Percentiles rank a stretch among this genome's conserved stretches.
Conservation (phyloP, 805 yeast species). For the Suhomyces vadensis region DNA sequence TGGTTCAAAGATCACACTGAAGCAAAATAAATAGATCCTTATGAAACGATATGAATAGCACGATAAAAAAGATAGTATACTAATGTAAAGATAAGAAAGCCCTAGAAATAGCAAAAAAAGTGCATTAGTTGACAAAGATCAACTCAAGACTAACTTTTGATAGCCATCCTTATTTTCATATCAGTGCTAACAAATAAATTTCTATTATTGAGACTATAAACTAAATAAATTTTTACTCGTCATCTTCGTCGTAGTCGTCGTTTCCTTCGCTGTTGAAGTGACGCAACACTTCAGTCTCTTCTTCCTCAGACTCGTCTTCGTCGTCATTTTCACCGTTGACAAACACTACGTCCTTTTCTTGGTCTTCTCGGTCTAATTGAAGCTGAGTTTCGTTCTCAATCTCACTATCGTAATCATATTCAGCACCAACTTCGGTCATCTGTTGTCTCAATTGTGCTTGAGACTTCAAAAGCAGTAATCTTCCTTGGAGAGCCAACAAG, state of each 20-base stretch:
- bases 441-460: slow-evolving; percentile 68
- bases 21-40: background rate
- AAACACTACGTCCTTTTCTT: slow-evolving; percentile 33
- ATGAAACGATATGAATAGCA: too few species aligned
- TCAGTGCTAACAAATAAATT: too few species aligned
- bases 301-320: slow-evolving; percentile 17
- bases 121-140: too few species aligned
- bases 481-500: slow-evolving; percentile 80
- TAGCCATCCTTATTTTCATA: too few species aligned
- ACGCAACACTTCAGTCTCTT: slow-evolving; percentile 11
- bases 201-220: background rate
- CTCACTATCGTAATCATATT: slow-evolving; percentile 17
- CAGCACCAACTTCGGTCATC: slow-evolving; percentile 9
- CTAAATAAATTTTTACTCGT: background rate
- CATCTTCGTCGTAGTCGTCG: slow-evolving; percentile 33
- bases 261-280: slow-evolving; percentile 31
- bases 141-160: too few species aligned
- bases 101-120: too few species aligned
- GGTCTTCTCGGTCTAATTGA: slow-evolving; percentile 16
- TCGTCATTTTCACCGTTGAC: slow-evolving; percentile 46
- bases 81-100: too few species aligned
- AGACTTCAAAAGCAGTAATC: slow-evolving; percentile 71
- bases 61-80: too few species aligned
- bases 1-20: slow-evolving; percentile 26
- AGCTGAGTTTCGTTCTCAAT: slow-evolving; percentile 17